Conservation (phyloP, 2,329 filamentous ascomycete species). For the Cladosporium halotolerans region DNA sequence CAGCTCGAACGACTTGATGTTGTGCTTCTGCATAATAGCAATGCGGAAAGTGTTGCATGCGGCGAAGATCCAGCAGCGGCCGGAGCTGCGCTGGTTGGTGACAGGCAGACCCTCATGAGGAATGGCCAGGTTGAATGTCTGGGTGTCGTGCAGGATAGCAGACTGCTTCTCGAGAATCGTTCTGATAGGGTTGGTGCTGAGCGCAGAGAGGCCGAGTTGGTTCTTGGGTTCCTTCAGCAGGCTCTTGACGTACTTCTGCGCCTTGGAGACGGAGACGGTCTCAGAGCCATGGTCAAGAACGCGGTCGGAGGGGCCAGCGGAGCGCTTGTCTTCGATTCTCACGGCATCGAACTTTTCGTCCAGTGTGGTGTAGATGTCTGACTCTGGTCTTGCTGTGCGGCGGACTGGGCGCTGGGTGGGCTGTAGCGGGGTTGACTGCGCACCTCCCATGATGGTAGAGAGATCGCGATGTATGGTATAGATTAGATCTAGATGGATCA, state of each 20-base stretch:
- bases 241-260: conserved; percentile 26
- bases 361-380: conserved; percentile 14
- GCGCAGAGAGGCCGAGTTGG: conserved; percentile 68
- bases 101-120: conserved; percentile 75
- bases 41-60: conserved; percentile 87
- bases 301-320: conserved; percentile 16
- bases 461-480: neutral
- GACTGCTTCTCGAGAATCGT: conserved; percentile 59
- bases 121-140: conserved; percentile 78
- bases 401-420: conserved; percentile 3
- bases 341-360: conserved; percentile 32
- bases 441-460: conserved; percentile 12
- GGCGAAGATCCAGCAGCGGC: conserved; percentile 87
- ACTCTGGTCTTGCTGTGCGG: neutral
- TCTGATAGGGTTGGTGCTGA: conserved; percentile 61
- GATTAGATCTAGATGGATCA: conserved; percentile 6
- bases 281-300: conserved; percentile 17
- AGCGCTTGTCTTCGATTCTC: conserved; percentile 21
- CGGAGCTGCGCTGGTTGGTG: conserved; percentile 75
- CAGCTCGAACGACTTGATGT: conserved; percentile 73
- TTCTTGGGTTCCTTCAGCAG: conserved; percentile 39
- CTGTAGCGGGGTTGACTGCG: conserved; percentile 11
- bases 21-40: conserved; percentile 78
- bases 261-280: conserved; percentile 25
- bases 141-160: conserved; percentile 61